Conservation (phyloP, 169 alveolate genomes). For the Plasmodium gonderi region DNA sequence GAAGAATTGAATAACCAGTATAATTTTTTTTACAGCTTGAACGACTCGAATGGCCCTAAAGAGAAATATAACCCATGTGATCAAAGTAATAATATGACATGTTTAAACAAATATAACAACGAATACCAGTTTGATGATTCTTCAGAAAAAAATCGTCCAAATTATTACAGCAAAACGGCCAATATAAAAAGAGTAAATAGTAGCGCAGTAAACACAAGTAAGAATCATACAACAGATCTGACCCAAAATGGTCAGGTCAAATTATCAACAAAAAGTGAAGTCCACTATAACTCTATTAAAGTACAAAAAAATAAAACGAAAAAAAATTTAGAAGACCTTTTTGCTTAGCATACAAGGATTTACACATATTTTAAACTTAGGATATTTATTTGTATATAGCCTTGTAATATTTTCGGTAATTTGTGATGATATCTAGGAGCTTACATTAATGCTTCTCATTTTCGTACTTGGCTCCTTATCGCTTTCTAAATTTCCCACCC, state of each 20-base stretch:
- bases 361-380: not conserved
- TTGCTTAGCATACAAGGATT: constrained; percentile 6
- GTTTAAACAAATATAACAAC: constrained; percentile 2
- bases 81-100: not conserved
- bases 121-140: not conserved
- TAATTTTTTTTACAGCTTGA: constrained; percentile 39
- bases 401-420: too few species aligned
- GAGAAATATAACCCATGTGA: not conserved
- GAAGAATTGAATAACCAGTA: constrained; percentile 31
- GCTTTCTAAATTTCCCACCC: not conserved
- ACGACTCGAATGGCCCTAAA: not conserved
- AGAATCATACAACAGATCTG: constrained; percentile 20
- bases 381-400: too few species aligned
- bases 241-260: constrained; percentile 20
- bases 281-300: constrained; percentile 31
- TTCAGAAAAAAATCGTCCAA: not conserved
- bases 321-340: constrained; percentile 70
- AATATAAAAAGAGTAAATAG: constrained; percentile 43
- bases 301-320: constrained; percentile 44
- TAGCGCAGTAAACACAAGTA: constrained; percentile 8
- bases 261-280: constrained; percentile 68
- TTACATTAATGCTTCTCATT: not conserved
- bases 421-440: not conserved
- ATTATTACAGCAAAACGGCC: constrained; percentile 27
- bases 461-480: not conserved